Base-by-base conservation (phyloP, 2,329 filamentous ascomycete genomes). In the Sphaerulina vaccinii region DNA sequence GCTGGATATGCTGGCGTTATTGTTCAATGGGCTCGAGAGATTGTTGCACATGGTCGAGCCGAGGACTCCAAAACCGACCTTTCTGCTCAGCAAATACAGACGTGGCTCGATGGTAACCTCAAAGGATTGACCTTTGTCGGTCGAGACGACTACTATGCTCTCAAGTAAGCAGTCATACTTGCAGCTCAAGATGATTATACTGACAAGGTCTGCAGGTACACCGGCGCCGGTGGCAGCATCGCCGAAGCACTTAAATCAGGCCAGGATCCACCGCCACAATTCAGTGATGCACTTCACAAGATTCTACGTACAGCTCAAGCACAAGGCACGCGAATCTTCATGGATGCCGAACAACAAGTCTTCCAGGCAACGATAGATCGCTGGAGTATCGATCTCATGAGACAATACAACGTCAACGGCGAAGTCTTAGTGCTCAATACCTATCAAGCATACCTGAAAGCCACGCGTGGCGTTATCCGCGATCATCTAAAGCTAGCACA, bases 281-380 rank as follows among this genome's bases (percentile, higher is more conserved):
- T 49, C 24, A 41, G 6, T 22, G 45, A 23, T 39, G 73, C 75
- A 1, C 74, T 79, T 60, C 65, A 70, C 33, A 64, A 66, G 23
- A 73, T 78, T 21, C 74, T 74, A 54, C 66, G 73, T 33, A 58
- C 71, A 40, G 73, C 76, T 2, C 67, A 70, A 41, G 65, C 68
- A 11, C 71, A 71, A 44, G 70, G 70, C 10, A 73, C 72, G 42
- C 71, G 75, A 13, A 67, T 81, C 45, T 72, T 77, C 56, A 71
- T 81, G 44, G 79, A 81, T 56, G 77, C 79, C 3, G 79, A 81
- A 61, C 77, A 81, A 58, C 74, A 79, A 60, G 70, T 71, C 5
- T 70, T 80, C 19, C 78, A 82, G 62, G 65, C 65, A 2, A 71
- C 73, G 2, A 81, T 81, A 54, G 78, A 80, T 58, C 57, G 66